Percentiles rank a stretch among this genome's conserved stretches.
Conservation (phyloP, 352 stramenopile genomes). For the Phytophthora syringae region DNA sequence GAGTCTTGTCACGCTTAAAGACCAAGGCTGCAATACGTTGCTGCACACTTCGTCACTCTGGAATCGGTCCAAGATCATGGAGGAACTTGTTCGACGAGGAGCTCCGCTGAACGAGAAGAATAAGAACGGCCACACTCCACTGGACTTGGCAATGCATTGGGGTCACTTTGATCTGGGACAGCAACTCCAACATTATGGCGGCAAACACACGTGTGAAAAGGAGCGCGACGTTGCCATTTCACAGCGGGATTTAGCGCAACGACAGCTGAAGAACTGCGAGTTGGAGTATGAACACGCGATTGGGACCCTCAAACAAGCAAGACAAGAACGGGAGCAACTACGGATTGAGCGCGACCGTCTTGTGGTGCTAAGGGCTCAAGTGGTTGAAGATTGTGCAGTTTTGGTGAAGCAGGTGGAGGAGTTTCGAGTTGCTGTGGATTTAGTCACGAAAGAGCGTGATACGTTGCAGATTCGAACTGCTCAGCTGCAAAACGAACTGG, state of each 20-base stretch:
- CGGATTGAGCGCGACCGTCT: conserved; percentile 60
- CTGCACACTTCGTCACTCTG: conserved; percentile 57
- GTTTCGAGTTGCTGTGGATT: conserved; percentile 13
- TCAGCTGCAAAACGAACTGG: conserved; percentile 39
- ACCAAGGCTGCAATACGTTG: conserved; percentile 55
- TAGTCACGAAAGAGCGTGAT: conserved; percentile 33
- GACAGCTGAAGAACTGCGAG: conserved; percentile 43
- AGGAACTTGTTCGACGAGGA: conserved; percentile 53
- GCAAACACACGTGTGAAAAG: conserved; percentile 64
- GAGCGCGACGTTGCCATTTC: conserved; percentile 63
- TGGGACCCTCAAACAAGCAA: conserved; percentile 37
- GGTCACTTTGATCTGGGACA: conserved; percentile 59
- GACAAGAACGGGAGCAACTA: conserved; percentile 57
- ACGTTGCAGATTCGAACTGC: conserved; percentile 29
- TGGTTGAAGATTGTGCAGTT: conserved; percentile 23
- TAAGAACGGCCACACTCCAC: conserved; percentile 54
- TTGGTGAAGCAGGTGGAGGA: conserved; percentile 25
- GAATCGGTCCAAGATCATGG: conserved; percentile 57
- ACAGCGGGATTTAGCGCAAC: conserved; percentile 52
- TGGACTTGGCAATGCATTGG: conserved; percentile 65
- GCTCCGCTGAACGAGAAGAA: conserved; percentile 55
- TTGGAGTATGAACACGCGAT: conserved; percentile 46
- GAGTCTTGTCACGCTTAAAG: conserved; percentile 34
- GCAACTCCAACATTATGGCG: conserved; percentile 63
- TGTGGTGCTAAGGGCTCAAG: conserved; percentile 19